Percentiles rank a stretch among this genome's conserved stretches.
These are phyloP conservation scores for Skeletonema grethae DNA, from an alignment of 108 stramenopile genomes.

Conservation along the genomic window DNA sequence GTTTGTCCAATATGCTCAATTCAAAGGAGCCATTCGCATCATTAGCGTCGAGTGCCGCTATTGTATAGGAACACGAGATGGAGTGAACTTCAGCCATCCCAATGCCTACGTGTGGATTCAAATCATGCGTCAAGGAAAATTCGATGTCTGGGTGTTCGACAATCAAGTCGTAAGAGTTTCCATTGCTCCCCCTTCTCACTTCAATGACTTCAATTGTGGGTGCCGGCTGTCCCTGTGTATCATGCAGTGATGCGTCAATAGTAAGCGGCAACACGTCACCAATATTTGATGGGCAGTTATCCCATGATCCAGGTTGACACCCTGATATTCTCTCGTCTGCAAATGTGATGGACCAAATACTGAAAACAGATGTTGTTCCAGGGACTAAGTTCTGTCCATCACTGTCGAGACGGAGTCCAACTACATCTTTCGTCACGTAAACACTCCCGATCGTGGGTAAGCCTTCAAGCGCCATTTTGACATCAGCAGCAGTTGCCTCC, in stretches of 20 bases:
- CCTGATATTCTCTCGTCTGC: constrained; percentile 21
- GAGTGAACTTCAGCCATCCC: constrained; percentile 62
- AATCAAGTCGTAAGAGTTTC: constrained; percentile 50
- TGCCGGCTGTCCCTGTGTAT: constrained; percentile 25
- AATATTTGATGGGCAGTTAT: constrained; percentile 38
- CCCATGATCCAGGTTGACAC: constrained; percentile 34
- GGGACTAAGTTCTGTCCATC: constrained; percentile 5
- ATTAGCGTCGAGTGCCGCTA: constrained; percentile 12
- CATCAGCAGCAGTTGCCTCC: constrained; percentile 48
- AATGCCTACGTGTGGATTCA: constrained; percentile 38
- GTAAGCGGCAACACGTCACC: constrained; percentile 28
- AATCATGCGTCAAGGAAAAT: constrained; percentile 47
- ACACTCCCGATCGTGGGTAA: constrained; percentile 52
- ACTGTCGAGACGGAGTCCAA: constrained; percentile 10
- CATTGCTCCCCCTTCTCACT: constrained; percentile 57
- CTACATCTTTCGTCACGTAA: constrained; percentile 41
- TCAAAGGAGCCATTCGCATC: constrained; percentile 41
- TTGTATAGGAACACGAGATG: constrained; percentile 41
- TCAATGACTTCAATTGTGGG: constrained; percentile 44
- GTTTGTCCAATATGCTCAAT: constrained; percentile 21
- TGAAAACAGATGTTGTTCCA: constrained; percentile 17
- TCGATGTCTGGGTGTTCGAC: constrained; percentile 28
- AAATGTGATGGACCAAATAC: constrained; percentile 44
- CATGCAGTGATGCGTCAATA: constrained; percentile 22
- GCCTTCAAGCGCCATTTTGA: constrained; percentile 63